phyloP scores from a whole-genome alignment of 768 basidiomycete genomes.

The Boletus eberwhitei region DNA sequence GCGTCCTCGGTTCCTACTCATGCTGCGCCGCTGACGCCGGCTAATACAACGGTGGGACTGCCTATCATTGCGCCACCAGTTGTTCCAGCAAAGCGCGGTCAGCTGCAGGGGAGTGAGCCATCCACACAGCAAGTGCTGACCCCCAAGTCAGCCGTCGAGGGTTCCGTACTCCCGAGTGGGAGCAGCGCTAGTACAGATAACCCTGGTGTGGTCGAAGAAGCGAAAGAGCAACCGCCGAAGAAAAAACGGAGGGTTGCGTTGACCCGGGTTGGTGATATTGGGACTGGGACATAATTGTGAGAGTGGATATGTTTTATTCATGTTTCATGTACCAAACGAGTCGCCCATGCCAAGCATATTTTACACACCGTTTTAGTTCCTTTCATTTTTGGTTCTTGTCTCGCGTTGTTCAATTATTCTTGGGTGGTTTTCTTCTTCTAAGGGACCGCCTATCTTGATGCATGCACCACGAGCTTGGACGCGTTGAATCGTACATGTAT shows the following conservation, averaged over 20 bases:
- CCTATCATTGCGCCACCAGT: constrained; percentile 31
- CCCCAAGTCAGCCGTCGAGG: constrained; percentile 30
- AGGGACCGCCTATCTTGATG: constrained; percentile 7
- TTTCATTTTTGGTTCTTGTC: constrained; percentile 1
- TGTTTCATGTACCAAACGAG: constrained; percentile 2
- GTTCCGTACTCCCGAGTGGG: constrained; percentile 11
- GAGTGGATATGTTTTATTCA: neutral
- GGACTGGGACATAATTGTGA: constrained; percentile 13
- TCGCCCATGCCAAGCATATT: constrained; percentile 4
- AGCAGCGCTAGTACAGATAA: constrained; percentile 12
- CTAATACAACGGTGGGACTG: constrained; percentile 33
- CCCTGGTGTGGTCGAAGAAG: constrained; percentile 15
- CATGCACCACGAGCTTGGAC: constrained; percentile 1
- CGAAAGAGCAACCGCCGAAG: constrained; percentile 61
- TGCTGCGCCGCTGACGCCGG: constrained; percentile 24
- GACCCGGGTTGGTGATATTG: constrained; percentile 63
- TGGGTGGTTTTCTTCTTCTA: neutral
- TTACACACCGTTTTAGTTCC: constrained; percentile 16
- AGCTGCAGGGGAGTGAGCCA: constrained; percentile 26
- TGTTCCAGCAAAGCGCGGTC: constrained; percentile 36
- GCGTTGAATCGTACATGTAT: constrained; percentile 20
- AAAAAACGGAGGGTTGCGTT: constrained; percentile 82
- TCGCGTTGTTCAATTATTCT: constrained; percentile 10
- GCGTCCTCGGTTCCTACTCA: constrained; percentile 14
- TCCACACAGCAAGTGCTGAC: constrained; percentile 20